These are phyloP conservation scores for Dictyostelium firmibasis DNA, from an alignment of 78 protist species.

Conservation along the genomic window DNA sequence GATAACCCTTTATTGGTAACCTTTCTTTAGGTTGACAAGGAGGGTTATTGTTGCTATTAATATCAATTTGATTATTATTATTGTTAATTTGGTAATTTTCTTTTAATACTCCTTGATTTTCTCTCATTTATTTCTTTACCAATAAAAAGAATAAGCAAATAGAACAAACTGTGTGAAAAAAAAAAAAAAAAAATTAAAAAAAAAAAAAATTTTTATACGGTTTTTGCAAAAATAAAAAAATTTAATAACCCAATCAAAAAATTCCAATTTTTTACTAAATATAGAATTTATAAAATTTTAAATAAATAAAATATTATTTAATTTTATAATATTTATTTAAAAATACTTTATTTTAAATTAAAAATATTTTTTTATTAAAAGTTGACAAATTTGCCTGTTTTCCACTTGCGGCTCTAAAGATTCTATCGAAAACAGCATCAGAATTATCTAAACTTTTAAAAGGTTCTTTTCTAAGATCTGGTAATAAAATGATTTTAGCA, in stretches of 20 bases:
- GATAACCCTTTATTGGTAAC: background rate
- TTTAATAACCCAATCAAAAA: too few relatives aligned
- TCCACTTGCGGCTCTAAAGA: slow-evolving; percentile 69
- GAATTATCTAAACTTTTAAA: background rate
- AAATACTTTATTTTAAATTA: background rate
- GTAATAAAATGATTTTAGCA: slow-evolving; percentile 58
- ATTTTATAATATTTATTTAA: too few relatives aligned
- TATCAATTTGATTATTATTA: background rate
- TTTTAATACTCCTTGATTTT: too few relatives aligned
- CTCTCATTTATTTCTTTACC: background rate
- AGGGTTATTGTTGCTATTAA: background rate
- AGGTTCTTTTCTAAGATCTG: slow-evolving; percentile 35
- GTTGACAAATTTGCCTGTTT: slow-evolving; percentile 30
- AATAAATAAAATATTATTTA: too few relatives aligned
- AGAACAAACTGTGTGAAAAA: too few relatives aligned
- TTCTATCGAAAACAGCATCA: slow-evolving; percentile 74
- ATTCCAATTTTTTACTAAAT: too few relatives aligned
- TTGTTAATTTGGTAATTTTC: too few relatives aligned
- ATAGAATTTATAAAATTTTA: too few relatives aligned
- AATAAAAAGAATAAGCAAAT: too few relatives aligned
- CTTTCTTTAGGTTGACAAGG: background rate
- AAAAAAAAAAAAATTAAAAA: too few relatives aligned
- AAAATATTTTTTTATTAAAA: background rate
- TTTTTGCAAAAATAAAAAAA: too few relatives aligned
- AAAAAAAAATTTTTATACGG: too few relatives aligned